These are phyloP conservation scores for Rhododendron williamsianum DNA, from an alignment of 148 eudicot species.

Conservation along the genomic window DNA sequence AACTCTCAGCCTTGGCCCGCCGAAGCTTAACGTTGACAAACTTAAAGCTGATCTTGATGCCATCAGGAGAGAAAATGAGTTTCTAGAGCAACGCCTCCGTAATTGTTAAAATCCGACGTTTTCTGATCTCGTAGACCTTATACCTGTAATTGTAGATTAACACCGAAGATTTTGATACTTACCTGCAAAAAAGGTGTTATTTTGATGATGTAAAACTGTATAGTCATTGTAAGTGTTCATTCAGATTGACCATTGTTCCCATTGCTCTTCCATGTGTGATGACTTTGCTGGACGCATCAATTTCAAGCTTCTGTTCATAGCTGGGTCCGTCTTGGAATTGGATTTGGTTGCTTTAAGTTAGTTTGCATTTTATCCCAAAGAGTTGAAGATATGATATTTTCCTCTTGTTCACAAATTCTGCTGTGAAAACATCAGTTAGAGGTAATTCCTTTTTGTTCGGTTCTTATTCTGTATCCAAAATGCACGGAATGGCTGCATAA, in stretches of 20 bases:
- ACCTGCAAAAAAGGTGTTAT: neutral
- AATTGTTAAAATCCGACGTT: neutral
- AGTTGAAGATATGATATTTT: no score
- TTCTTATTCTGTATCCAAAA: neutral
- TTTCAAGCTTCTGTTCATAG: neutral
- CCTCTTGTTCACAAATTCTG: neutral
- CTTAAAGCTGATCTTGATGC: slow-evolving; percentile 66
- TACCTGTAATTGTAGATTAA: neutral
- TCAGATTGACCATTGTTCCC: neutral
- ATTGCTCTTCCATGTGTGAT: neutral
- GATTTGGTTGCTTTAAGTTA: neutral
- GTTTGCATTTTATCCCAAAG: neutral
- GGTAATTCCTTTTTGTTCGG: neutral
- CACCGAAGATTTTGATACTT: neutral
- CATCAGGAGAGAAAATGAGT: slow-evolving; percentile 56
- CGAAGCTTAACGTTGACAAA: slow-evolving; percentile 42
- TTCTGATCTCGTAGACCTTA: neutral
- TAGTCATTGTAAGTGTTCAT: neutral
- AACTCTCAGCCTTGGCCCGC: slow-evolving; percentile 41
- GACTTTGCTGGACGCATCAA: neutral
- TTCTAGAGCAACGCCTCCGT: slow-evolving; percentile 33
- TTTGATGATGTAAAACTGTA: neutral
- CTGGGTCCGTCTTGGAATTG: neutral
- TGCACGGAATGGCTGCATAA: neutral
- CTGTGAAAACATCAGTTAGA: no score